These are phyloP conservation scores for Glutinoglossum americanum DNA, from an alignment of 495 filamentous ascomycete species.

Conservation along the genomic window DNA sequence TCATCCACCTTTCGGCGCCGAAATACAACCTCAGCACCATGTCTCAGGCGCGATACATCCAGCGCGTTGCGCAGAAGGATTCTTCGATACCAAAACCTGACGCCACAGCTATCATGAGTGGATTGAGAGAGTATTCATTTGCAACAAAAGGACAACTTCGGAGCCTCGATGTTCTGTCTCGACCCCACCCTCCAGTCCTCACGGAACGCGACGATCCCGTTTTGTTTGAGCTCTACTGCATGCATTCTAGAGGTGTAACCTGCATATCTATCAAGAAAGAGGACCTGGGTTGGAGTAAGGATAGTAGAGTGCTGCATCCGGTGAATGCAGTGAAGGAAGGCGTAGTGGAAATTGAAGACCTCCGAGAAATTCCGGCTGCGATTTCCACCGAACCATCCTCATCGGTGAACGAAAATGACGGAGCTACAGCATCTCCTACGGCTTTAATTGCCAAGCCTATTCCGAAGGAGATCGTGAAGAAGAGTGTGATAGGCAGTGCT, in stretches of 20 bases:
- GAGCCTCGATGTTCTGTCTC: constrained; percentile 68
- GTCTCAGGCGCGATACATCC: constrained; percentile 71
- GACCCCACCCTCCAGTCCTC: constrained; percentile 27
- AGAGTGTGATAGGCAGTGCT: constrained; percentile 17
- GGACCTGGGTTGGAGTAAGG: constrained; percentile 72
- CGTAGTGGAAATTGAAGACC: constrained; percentile 28
- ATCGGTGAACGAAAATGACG: not conserved
- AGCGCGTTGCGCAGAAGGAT: constrained; percentile 52
- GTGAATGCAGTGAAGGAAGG: constrained; percentile 52
- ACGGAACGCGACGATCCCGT: constrained; percentile 34
- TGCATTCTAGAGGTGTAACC: constrained; percentile 90
- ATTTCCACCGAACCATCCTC: not conserved
- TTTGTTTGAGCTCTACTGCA: constrained; percentile 85
- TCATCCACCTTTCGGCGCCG: constrained; percentile 82
- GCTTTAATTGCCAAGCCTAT: not conserved
- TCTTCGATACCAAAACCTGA: constrained; percentile 57
- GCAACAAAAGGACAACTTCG: constrained; percentile 69
- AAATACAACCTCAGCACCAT: constrained; percentile 60
- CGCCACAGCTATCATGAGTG: constrained; percentile 88
- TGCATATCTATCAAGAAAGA: constrained; percentile 63
- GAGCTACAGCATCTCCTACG: not conserved
- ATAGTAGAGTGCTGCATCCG: constrained; percentile 60
- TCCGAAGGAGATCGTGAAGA: constrained; percentile 16
- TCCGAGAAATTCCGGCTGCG: constrained; percentile 23
- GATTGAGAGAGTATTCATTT: constrained; percentile 83